phyloP scores from a whole-genome alignment of 2,329 filamentous ascomycete genomes.

The Erysiphe pulchra region DNA sequence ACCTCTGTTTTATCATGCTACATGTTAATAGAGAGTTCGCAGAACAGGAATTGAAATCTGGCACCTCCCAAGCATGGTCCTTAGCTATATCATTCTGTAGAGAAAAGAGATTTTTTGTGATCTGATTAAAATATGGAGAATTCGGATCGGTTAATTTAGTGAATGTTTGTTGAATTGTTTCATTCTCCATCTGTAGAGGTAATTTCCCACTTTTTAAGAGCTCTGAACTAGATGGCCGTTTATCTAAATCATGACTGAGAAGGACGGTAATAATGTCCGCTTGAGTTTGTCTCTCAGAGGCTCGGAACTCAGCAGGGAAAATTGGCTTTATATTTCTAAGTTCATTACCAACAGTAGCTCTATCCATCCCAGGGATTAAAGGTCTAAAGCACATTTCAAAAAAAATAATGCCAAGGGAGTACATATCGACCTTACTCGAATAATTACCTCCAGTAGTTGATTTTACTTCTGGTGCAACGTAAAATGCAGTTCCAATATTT shows the following conservation, averaged over 20 bases:
- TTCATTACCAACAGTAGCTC: slow-evolving; percentile 35
- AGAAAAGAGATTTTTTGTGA: slow-evolving; percentile 64
- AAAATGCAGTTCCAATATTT: slow-evolving; percentile 57
- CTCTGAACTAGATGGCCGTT: slow-evolving; percentile 59
- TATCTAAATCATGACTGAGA: slow-evolving; percentile 56
- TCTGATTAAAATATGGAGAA: slow-evolving; percentile 74
- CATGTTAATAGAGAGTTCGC: slow-evolving; percentile 38
- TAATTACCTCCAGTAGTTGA: slow-evolving; percentile 53
- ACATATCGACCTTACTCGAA: slow-evolving; percentile 95
- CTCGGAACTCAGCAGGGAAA: slow-evolving; percentile 49
- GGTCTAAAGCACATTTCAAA: slow-evolving; percentile 80
- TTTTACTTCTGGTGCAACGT: slow-evolving; percentile 77
- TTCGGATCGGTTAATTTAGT: slow-evolving; percentile 57
- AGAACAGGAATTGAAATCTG: slow-evolving; percentile 24
- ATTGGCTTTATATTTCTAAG: slow-evolving; percentile 41
- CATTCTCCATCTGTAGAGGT: slow-evolving; percentile 77
- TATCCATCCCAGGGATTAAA: slow-evolving; percentile 32
- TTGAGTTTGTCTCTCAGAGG: slow-evolving; percentile 41
- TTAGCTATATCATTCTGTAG: slow-evolving; percentile 48
- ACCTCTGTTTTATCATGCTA: slow-evolving; percentile 44
- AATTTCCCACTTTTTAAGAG: slow-evolving; percentile 67
- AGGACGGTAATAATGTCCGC: slow-evolving; percentile 56
- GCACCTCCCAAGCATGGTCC: slow-evolving; percentile 56
- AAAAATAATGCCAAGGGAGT: slow-evolving; percentile 87
- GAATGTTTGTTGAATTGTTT: slow-evolving; percentile 63